Evolutionary conservation across 2,329 filamentous ascomycete species (phyloP), one percentile per base, ranked within the genome.

Genomic region (Arthrobotrys musiformis): DNA sequence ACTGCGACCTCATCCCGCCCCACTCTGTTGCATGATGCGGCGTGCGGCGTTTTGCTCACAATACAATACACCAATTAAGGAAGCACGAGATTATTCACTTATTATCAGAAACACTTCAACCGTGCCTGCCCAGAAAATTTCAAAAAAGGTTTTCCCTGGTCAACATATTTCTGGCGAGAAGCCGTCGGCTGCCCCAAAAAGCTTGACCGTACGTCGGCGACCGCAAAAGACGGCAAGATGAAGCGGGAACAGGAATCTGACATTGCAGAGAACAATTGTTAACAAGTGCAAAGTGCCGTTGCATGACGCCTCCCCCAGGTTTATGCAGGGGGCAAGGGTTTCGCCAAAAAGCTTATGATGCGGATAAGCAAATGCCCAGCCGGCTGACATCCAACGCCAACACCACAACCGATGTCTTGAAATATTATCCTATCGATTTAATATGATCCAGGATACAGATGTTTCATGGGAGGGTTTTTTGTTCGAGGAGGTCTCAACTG

Each of bases 281-380:
- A 17, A 19, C 37, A 42, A 42, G n/a, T 42, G 46, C 15, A 48
- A n/a, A 54, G 33, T 63, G 54, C 52, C 40, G 33, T 50, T 48
- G 9, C 37, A 37, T 67, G 58, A 26, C 3, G 44, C 44, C 11
- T 54, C 28, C 63, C 56, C 44, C 54, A 75, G 30, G 42, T 56
- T 42, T 46, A 72, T 72, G 68, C 68, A 72, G 68, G 68, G n/a
- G 58, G 67, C 56, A 48, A 44, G 67, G 56, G 22, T 72, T 72
- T 72, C 68, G 68, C 42, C 68, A 68, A 68, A 68, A 75, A 69
- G 70, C 70, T 75, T 75, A 68, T 75, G 54, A 40, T 58, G 62
- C 46, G 26, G 42, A 69, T 68, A 75, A 75, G 70, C 63, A 72
- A 68, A 63, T 50, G 70, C 63, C 70, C 70, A 68, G 70, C 70